A percentile compares a stretch with the other conserved stretches of the same genome.
Evolutionary conservation across 352 stramenopile species (phyloP).

Genomic region (Globisporangium carolinianum): DNA sequence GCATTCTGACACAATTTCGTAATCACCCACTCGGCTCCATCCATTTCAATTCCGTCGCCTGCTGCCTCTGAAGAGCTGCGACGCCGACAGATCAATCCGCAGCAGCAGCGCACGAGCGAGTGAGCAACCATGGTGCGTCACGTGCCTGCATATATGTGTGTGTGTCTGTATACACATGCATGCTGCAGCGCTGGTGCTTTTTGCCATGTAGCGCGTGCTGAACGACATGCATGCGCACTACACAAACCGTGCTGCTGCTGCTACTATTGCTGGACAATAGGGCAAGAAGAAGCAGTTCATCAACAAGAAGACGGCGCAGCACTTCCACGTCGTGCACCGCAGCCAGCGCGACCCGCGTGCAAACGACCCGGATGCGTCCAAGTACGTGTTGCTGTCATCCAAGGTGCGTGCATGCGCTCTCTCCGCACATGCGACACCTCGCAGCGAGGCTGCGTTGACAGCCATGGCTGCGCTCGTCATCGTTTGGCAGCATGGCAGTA

Average conservation of each 20-base stretch:
- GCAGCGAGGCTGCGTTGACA: too few relatives aligned
- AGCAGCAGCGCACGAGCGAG: not conserved
- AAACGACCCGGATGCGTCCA: slow-evolving; percentile 78
- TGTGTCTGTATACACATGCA: not conserved
- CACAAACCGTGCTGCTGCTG: too few relatives aligned
- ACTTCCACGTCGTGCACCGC: slow-evolving; percentile 85
- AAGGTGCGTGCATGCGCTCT: slow-evolving; percentile 14
- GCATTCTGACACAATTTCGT: not conserved
- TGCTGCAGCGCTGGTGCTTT: not conserved
- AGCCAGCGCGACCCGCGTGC: slow-evolving; percentile 74
- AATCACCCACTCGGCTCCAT: slow-evolving; percentile 1
- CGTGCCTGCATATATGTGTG: not conserved
- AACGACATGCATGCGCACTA: too few relatives aligned
- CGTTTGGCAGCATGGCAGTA: too few relatives aligned
- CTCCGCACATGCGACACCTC: not conserved
- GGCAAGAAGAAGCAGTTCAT: slow-evolving; percentile 81
- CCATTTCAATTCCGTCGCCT: slow-evolving; percentile 1
- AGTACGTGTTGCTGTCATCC: slow-evolving; percentile 76
- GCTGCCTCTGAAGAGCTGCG: not conserved
- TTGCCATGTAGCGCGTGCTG: too few relatives aligned
- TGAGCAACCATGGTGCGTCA: not conserved
- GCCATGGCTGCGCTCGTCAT: not conserved
- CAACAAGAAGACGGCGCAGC: slow-evolving; percentile 81
- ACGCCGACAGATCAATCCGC: not conserved
- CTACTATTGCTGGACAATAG: slow-evolving; percentile 8